These are phyloP conservation scores for Oropetium thomaeum DNA, from an alignment of 176 grass and related monocot genomes.

Conservation along the genomic window DNA sequence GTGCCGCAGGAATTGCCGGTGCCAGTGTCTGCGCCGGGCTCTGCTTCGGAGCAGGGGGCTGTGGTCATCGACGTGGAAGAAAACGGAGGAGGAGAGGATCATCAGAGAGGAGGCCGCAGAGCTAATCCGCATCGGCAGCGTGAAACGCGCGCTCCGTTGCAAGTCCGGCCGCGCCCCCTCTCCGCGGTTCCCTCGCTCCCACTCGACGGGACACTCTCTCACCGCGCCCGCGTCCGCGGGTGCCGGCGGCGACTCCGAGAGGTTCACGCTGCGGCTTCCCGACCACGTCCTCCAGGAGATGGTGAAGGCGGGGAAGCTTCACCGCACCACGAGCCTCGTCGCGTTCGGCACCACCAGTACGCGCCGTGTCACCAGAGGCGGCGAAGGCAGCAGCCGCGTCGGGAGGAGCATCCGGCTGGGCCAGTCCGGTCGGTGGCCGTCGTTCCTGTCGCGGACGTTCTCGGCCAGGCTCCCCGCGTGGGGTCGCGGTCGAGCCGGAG, in stretches of 20 bases:
- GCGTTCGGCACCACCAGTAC: constrained; percentile 46
- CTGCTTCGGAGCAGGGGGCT: neutral
- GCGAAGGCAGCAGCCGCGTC: constrained; percentile 51
- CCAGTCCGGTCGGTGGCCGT: constrained; percentile 64
- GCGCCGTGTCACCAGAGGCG: constrained; percentile 31
- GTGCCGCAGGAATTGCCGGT: constrained; percentile 13
- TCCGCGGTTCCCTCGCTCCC: constrained; percentile 52
- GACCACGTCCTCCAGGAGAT: constrained; percentile 60
- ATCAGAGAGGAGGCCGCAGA: constrained; percentile 54
- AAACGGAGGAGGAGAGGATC: constrained; percentile 44
- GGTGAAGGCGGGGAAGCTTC: constrained; percentile 51
- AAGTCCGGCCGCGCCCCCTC: constrained; percentile 43
- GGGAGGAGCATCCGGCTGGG: constrained; percentile 51
- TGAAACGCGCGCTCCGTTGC: constrained; percentile 51
- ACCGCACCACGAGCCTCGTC: constrained; percentile 61
- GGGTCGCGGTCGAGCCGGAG: constrained; percentile 40
- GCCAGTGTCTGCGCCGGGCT: neutral
- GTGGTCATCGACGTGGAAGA: constrained; percentile 54
- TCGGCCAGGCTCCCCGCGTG: constrained; percentile 54
- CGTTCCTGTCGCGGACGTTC: constrained; percentile 55
- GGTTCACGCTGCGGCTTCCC: constrained; percentile 72
- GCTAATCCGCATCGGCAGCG: constrained; percentile 54
- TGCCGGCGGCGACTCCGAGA: constrained; percentile 23
- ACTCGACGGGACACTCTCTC: constrained; percentile 77
- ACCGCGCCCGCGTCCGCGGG: neutral